Percentiles rank a stretch among this genome's conserved stretches.
Evolutionary conservation across 148 eudicot genomes (phyloP).

Genomic region (Agrostemma githago): DNA sequence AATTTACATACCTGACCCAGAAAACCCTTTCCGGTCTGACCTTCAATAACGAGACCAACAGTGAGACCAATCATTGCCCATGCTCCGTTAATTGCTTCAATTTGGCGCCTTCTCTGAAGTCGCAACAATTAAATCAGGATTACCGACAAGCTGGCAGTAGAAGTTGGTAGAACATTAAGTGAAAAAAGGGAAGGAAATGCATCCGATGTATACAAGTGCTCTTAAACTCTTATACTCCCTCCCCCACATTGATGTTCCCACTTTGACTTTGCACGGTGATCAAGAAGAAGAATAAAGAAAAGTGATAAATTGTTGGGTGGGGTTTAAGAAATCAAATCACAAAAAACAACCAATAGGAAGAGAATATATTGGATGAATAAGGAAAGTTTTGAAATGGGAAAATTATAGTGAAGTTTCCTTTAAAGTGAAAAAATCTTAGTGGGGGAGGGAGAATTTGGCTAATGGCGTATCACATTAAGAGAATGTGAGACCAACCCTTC

Average conservation of each 20-base stretch:
- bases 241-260: no score
- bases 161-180: background rate
- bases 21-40: slow-evolving; percentile 70
- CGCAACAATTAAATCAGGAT: slow-evolving; percentile 10
- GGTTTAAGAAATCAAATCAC: no score
- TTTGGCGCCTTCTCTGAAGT: slow-evolving; percentile 54
- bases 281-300: no score
- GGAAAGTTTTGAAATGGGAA: no score
- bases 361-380: no score
- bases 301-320: no score
- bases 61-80: slow-evolving; percentile 99
- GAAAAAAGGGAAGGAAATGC: background rate
- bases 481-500: background rate
- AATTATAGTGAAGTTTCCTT: no score
- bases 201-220: background rate
- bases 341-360: no score
- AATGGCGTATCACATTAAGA: background rate
- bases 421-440: no score
- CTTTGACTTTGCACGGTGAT: no score
- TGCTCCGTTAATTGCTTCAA: slow-evolving; percentile 95
- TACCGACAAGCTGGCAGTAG: background rate
- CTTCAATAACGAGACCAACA: slow-evolving; percentile 76
- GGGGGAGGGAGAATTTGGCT: no score
- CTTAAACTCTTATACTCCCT: background rate
- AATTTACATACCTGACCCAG: slow-evolving; percentile 56